phyloP scores from a whole-genome alignment of 768 basidiomycete genomes.

The Clitopilus hobsonii region DNA sequence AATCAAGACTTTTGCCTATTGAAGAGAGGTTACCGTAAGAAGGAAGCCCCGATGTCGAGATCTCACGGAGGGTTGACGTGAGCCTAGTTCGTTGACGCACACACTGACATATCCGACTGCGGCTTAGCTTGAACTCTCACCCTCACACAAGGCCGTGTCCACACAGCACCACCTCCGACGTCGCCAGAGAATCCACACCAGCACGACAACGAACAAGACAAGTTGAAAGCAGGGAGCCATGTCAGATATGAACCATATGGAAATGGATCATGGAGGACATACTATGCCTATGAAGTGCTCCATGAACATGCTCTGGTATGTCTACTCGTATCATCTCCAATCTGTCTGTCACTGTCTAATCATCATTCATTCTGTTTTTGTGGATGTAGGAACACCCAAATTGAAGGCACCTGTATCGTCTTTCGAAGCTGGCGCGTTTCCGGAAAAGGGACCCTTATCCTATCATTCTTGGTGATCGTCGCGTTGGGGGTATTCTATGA shows the following conservation, averaged over 20 bases:
- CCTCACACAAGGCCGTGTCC: background rate
- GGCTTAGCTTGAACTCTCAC: no score
- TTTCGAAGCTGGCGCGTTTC: constrained; percentile 75
- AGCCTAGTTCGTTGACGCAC: no score
- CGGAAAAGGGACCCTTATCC: constrained; percentile 47
- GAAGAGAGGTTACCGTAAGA: background rate
- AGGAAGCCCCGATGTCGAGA: background rate
- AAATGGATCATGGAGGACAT: constrained; percentile 40
- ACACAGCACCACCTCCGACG: background rate
- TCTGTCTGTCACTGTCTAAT: background rate
- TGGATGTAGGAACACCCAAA: constrained; percentile 62
- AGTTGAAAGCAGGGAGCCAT: no score
- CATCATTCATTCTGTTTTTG: background rate
- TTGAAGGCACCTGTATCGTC: constrained; percentile 78
- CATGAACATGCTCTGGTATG: constrained; percentile 81
- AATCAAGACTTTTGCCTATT: no score
- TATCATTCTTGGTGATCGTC: constrained; percentile 64
- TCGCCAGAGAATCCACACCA: no score
- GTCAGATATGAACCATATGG: no score
- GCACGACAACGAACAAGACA: no score
- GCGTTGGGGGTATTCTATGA: constrained; percentile 73
- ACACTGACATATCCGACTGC: background rate
- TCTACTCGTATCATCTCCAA: background rate
- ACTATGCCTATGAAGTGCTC: constrained; percentile 53
- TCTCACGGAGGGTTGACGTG: no score